Evolutionary conservation across 2,329 filamentous ascomycete genomes (phyloP).

Genomic region (Coniochaeta ligniaria): DNA sequence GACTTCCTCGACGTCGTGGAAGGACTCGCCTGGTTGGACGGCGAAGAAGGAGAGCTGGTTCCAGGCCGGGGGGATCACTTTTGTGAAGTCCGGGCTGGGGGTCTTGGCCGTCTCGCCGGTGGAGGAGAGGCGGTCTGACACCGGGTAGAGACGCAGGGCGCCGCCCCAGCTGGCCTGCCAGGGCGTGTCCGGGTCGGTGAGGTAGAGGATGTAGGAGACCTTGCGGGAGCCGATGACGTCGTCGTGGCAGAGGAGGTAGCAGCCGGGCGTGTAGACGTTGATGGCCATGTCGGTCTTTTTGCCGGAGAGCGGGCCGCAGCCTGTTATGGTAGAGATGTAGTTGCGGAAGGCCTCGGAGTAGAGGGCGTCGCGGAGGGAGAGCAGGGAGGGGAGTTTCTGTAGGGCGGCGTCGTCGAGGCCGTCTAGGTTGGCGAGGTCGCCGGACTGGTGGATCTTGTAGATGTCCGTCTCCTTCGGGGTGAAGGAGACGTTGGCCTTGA

Average conservation of each 20-base stretch:
- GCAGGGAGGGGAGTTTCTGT: slow-evolving; percentile 79
- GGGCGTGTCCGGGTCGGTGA: slow-evolving; percentile 83
- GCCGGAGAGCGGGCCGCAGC: slow-evolving; percentile 79
- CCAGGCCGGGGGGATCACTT: slow-evolving; percentile 88
- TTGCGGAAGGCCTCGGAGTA: slow-evolving; percentile 86
- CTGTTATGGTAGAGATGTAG: slow-evolving; percentile 81
- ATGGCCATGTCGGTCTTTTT: slow-evolving; percentile 98
- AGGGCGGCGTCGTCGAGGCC: slow-evolving; percentile 83
- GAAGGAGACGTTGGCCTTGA: slow-evolving; percentile 85
- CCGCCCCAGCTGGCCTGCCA: slow-evolving; percentile 94
- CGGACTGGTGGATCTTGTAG: slow-evolving; percentile 98
- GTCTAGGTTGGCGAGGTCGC: slow-evolving; percentile 93
- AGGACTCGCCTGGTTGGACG: slow-evolving; percentile 96
- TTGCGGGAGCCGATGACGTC: slow-evolving; percentile 96
- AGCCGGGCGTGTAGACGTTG: slow-evolving; percentile 95
- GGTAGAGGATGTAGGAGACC: slow-evolving; percentile 94
- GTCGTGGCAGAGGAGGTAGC: slow-evolving; percentile 92
- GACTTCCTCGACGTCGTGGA: slow-evolving; percentile 98
- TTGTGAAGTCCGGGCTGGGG: slow-evolving; percentile 68
- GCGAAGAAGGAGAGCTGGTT: slow-evolving; percentile 98
- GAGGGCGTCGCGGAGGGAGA: slow-evolving; percentile 84
- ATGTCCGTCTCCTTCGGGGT: slow-evolving; percentile 99
- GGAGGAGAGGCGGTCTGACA: slow-evolving; percentile 49
- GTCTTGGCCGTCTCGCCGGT: slow-evolving; percentile 71
- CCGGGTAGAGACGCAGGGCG: slow-evolving; percentile 79